phyloP scores from a whole-genome alignment of 1,284 basidiomycete species.

The Xerocomus amazonicus region DNA sequence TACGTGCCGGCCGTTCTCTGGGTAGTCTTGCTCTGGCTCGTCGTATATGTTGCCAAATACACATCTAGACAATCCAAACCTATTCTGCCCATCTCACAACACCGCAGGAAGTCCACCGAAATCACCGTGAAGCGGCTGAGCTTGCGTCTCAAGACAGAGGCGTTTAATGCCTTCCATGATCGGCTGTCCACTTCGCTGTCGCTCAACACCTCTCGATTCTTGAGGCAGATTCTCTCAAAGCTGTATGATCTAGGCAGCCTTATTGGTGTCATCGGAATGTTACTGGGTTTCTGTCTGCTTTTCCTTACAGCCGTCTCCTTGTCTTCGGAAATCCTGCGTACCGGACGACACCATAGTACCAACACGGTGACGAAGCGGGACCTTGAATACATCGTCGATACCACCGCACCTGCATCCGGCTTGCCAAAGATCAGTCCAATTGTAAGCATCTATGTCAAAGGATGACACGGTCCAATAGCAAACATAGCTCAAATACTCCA shows the following conservation, averaged over 20 bases:
- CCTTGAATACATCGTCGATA: not conserved
- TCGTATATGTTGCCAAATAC: conserved; percentile 26
- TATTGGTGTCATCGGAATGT: conserved; percentile 50
- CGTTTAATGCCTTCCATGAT: conserved; percentile 53
- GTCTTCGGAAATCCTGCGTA: conserved; percentile 20
- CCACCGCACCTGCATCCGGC: conserved; percentile 14
- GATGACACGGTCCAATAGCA: not conserved
- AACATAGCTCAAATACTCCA: conserved; percentile 30
- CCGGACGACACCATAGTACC: not conserved
- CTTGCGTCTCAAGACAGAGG: conserved; percentile 50
- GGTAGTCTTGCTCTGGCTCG: conserved; percentile 23
- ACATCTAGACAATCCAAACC: conserved; percentile 12
- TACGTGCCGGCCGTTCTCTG: conserved; percentile 17
- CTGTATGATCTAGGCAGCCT: conserved; percentile 52
- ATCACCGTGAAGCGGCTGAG: conserved; percentile 36
- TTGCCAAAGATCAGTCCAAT: conserved; percentile 38
- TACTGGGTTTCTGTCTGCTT: conserved; percentile 41
- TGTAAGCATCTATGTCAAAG: conserved; percentile 34
- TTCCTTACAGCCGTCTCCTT: conserved; percentile 34
- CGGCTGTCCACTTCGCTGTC: conserved; percentile 34
- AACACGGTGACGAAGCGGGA: conserved; percentile 19
- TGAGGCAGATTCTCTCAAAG: conserved; percentile 28
- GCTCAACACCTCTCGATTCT: conserved; percentile 17
- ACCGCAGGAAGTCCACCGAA: conserved; percentile 20
- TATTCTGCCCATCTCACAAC: conserved; percentile 23